phyloP scores from a whole-genome alignment of 768 basidiomycete species.

The Hemileccinum rubropunctum region DNA sequence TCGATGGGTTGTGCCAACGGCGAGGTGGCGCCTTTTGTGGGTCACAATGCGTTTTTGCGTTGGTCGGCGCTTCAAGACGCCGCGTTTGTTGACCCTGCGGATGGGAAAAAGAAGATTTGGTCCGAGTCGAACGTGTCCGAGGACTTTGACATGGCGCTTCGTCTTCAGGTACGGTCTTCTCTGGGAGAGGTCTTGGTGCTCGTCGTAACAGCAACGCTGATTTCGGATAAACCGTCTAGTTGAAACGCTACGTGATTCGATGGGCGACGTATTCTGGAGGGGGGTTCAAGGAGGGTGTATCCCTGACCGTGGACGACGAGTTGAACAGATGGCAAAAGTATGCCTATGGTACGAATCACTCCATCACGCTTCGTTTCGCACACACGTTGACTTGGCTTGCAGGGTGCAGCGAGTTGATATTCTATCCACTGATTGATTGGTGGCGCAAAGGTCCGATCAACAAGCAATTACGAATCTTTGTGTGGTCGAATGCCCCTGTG shows the following conservation, averaged over 20 bases:
- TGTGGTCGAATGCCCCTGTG: constrained; percentile 76
- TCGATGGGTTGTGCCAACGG: constrained; percentile 79
- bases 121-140: constrained; percentile 66
- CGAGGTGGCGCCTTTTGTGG: constrained; percentile 75
- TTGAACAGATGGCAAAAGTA: constrained; percentile 95
- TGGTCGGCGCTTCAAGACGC: constrained; percentile 91
- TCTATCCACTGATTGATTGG: constrained; percentile 81
- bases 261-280: constrained; percentile 88
- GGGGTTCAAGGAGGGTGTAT: constrained; percentile 94
- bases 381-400: not conserved
- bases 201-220: too few relatives aligned
- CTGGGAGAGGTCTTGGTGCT: too few relatives aligned
- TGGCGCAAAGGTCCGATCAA: constrained; percentile 79
- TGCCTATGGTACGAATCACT: constrained; percentile 54
- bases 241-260: constrained; percentile 31
- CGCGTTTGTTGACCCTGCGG: constrained; percentile 55
- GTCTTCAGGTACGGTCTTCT: constrained; percentile 42
- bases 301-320: constrained; percentile 87
- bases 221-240: not conserved
- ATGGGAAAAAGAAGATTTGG: constrained; percentile 69
- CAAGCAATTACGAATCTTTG: constrained; percentile 69
- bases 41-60: constrained; percentile 86
- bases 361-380: constrained; percentile 37
- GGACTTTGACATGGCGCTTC: constrained; percentile 67
- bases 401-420: constrained; percentile 58